phyloP scores from a whole-genome alignment of 495 filamentous ascomycete genomes.

The Jackrogersella minutella region DNA sequence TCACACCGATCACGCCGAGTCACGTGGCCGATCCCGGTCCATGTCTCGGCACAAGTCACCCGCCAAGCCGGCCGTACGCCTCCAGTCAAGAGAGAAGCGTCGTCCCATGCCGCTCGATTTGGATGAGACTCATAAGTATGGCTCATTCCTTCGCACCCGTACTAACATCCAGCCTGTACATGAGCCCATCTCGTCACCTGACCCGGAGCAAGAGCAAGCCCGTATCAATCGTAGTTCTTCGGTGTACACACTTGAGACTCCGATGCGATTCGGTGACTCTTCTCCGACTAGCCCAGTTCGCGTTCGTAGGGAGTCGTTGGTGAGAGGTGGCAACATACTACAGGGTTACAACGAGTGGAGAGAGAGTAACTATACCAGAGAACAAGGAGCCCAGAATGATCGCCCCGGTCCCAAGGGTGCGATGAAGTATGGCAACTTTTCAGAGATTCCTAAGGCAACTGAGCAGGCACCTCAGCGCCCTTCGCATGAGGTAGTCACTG shows the following conservation, averaged over 20 bases:
- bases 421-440: not conserved
- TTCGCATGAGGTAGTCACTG: not conserved
- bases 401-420: not conserved
- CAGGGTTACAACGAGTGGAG: slow-evolving; percentile 27
- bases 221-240: slow-evolving; percentile 5
- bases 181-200: not conserved
- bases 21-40: slow-evolving; percentile 5
- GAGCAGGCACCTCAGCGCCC: not conserved
- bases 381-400: not conserved
- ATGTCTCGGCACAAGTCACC: slow-evolving; percentile 24
- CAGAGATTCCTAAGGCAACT: not conserved
- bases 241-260: slow-evolving; percentile 11
- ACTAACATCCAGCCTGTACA: slow-evolving; percentile 15
- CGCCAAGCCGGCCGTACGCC: not conserved
- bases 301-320: not conserved
- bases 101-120: slow-evolving; percentile 30
- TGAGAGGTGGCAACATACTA: slow-evolving; percentile 9
- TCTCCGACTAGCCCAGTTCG: not conserved
- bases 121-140: not conserved
- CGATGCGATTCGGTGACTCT: not conserved
- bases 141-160: not conserved
- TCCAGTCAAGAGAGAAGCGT: slow-evolving; percentile 2
- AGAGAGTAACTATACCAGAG: not conserved
- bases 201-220: not conserved
- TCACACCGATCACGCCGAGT: not conserved